These are phyloP conservation scores for Leishmania braziliensis DNA, from an alignment of 208 protist species.

Conservation along the genomic window DNA sequence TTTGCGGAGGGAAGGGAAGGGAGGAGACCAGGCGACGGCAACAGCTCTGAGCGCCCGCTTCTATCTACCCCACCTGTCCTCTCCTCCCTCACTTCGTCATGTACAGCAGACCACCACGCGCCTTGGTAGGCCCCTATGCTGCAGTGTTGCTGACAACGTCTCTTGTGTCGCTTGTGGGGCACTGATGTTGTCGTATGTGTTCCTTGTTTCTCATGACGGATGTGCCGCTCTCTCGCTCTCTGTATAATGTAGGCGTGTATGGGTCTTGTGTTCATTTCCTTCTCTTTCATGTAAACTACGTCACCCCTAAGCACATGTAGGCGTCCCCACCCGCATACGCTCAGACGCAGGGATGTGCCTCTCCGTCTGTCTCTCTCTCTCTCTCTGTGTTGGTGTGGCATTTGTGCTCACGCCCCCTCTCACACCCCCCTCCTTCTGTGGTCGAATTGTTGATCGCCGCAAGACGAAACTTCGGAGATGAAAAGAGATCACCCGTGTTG, in stretches of 20 bases:
- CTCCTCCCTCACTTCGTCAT: conserved; percentile 7
- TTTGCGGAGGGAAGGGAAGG: background rate
- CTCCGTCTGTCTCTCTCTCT: too few species aligned
- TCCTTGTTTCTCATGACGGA: background rate
- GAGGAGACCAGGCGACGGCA: background rate
- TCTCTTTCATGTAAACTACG: conserved; percentile 12
- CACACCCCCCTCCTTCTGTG: background rate
- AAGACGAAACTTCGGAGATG: background rate
- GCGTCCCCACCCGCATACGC: background rate
- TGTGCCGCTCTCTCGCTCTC: background rate
- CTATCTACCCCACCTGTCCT: conserved; percentile 1
- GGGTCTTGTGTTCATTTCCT: conserved; percentile 4
- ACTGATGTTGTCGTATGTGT: background rate
- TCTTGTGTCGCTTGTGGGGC: background rate
- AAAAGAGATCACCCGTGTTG: background rate
- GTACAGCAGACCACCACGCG: background rate
- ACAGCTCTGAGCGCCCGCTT: background rate
- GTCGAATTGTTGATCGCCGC: background rate
- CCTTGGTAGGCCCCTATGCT: background rate
- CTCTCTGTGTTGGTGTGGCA: too few species aligned
- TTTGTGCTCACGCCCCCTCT: background rate
- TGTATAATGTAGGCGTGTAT: background rate
- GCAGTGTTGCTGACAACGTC: background rate
- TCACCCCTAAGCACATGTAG: conserved; percentile 7
- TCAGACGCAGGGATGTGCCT: background rate